Evolutionary conservation across 768 basidiomycete species (phyloP), one percentile per base, ranked within the genome.

Genomic region (Boletus eberwhitei): DNA sequence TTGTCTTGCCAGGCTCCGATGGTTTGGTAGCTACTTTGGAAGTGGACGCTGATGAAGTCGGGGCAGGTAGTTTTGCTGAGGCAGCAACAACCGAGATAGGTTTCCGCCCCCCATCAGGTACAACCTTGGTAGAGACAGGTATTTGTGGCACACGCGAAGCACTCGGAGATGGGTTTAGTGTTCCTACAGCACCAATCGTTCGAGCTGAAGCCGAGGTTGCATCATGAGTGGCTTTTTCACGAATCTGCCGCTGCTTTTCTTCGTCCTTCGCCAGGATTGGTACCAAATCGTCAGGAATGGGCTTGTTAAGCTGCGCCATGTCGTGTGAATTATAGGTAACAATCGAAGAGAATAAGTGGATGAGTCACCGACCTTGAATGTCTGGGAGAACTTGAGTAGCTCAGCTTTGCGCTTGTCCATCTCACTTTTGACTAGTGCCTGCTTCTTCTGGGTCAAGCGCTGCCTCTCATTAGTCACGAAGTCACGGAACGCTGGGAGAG

Each of bases 401-500:
- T 98, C 96, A 11, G 93, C 89, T 77, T 97, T 84, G 58, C 90
- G 86, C 67, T 90, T 91, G 71, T 98, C 93, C 85, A 95, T 90
- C 69, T 98, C 95, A 64, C 80, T 89, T 80, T 94, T 95, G 48
- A 86, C 84, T 42, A 95, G 73, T 14, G 88, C 87, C 64, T 93
- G 90, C 70, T 90, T 84, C 81, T 95, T 96, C 74, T 93, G 88
- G 42, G 90, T 88, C 53, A 97, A 73, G 48, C 90, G 82, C 65
- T 97, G 89, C 68, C 88, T 90, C 74, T 98, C 97, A 61, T 83
- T 86, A 2, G 88, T 87, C 35, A 99, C 93, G 64, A 98, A 98
- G 62, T 93, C 87, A 53, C 91, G 83, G 82, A 98, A 96, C 22
- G 88, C 89, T 29, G 86, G 85, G 21, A 91, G 75, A 32, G 92